Base-by-base conservation (phyloP, 257 asterid species). In the Penstemon eatonii region DNA sequence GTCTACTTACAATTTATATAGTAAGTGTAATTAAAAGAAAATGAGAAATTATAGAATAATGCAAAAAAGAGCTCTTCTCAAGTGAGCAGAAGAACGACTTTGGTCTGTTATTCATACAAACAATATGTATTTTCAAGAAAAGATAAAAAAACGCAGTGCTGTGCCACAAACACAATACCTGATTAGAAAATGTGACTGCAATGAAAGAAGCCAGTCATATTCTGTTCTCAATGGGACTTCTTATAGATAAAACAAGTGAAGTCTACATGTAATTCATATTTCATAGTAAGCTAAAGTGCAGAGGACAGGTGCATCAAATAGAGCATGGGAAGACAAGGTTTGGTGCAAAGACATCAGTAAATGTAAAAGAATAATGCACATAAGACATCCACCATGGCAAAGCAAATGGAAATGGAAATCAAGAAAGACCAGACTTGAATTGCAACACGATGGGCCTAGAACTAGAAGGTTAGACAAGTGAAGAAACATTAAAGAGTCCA, bases 401-500 rank as follows among this genome's bases (percentile, higher is more conserved):
- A 25, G 33, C 33, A 25, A 25, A 67, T 63, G 60, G 60, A 64
- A 71, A 52, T 15, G 41, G 57, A 11, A 9, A 50, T 7, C 60
- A 7, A 7, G 60, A 15, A 66, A 75, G 38, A 52, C 68, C 49
- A 44, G 42, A 73, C 41, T 49, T 47, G 54, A 44, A 41, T 62
- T 25, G 60, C 60, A 67, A 47, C 37, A 25, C 67, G 53, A 42
- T 41, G n/a, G 63, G 18, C 52, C 36, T 57, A 62, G 33, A 25
- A 25, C 33, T 25, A 1, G 33, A 25, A 25, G 33, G 33, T 25
- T 25, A 25, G 10, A 70, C 18, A 56, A 60, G 12, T 36, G 45
- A 55, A 18, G 53, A 81, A 46, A 49, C 25, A 47, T 49, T 46
- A 44, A 65, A 46, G 25, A 51, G 52, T 60, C 59, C 90, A 62